These are phyloP conservation scores for Cladorrhinum sp. DNA, from an alignment of 2,329 filamentous ascomycete species.

Conservation along the genomic window DNA sequence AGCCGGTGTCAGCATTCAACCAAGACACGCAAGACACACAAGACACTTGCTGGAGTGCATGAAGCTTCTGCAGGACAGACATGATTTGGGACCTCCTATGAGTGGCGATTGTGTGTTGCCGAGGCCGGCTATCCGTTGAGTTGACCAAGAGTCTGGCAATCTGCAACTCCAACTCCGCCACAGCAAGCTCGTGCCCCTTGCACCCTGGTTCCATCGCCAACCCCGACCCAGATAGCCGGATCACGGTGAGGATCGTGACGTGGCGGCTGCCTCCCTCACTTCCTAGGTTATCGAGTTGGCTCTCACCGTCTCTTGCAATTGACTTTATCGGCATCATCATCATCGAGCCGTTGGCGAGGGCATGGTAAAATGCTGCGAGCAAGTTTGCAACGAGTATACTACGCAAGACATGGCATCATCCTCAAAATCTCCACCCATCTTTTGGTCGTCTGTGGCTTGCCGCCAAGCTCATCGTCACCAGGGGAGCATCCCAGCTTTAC, in stretches of 20 bases:
- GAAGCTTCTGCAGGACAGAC: constrained; percentile 21
- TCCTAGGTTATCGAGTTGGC: neutral
- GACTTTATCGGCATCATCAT: neutral
- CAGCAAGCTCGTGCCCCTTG: constrained; percentile 26
- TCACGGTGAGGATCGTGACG: constrained; percentile 44
- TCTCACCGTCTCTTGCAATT: neutral
- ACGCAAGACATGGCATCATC: constrained; percentile 9
- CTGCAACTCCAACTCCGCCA: constrained; percentile 37
- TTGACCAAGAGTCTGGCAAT: constrained; percentile 13
- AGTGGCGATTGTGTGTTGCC: constrained; percentile 10
- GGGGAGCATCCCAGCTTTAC: constrained; percentile 29
- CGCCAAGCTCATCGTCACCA: constrained; percentile 32
- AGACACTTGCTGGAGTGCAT: constrained; percentile 5
- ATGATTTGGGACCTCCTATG: constrained; percentile 17
- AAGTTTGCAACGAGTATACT: too few relatives aligned
- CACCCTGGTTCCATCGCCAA: constrained; percentile 18
- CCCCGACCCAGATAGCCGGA: constrained; percentile 13
- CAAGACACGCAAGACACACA: neutral
- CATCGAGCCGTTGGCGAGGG: neutral
- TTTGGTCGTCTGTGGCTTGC: constrained; percentile 19
- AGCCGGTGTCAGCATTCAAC: constrained; percentile 1
- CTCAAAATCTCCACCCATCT: constrained; percentile 2
- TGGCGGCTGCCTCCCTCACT: constrained; percentile 34
- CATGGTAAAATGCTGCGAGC: constrained; percentile 3
- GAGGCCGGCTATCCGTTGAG: constrained; percentile 13